Evolutionary conservation across 768 basidiomycete species (phyloP).

Genomic region (Pleurotus sapidus): DNA sequence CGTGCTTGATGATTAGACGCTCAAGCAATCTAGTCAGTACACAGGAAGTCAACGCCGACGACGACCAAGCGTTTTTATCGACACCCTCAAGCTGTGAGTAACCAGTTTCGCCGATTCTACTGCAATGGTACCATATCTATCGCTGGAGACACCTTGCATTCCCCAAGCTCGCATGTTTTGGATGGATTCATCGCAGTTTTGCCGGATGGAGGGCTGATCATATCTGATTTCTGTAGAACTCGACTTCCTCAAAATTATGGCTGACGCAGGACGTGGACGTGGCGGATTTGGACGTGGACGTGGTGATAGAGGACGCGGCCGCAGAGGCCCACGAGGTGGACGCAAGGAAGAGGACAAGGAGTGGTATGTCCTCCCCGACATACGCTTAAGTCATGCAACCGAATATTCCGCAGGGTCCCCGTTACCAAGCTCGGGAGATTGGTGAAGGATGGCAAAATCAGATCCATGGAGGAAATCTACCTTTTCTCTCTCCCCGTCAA

Average conservation of each 20-base stretch:
- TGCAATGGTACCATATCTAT: neutral
- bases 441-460: conserved; percentile 99
- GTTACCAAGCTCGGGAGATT: conserved; percentile 99
- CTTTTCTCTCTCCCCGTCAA: conserved; percentile 99
- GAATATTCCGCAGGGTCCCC: conserved; percentile 65
- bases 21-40: neutral
- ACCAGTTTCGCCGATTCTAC: neutral
- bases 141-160: neutral
- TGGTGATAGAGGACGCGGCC: conserved; percentile 87
- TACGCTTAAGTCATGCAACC: neutral
- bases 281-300: conserved; percentile 84
- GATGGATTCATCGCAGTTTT: neutral
- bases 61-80: neutral
- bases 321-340: conserved; percentile 89
- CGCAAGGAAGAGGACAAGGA: conserved; percentile 99
- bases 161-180: neutral
- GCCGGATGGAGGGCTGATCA: conserved; percentile 2
- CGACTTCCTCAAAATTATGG: conserved; percentile 46
- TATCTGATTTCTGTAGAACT: neutral
- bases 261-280: conserved; percentile 74
- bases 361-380: conserved; percentile 57
- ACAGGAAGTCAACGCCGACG: conserved; percentile 5
- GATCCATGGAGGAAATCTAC: conserved; percentile 99
- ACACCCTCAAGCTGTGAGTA: conserved; percentile 4
- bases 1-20: neutral